Base-by-base conservation (phyloP, 345 rosid genomes). In the Pugionium cornutum region DNA sequence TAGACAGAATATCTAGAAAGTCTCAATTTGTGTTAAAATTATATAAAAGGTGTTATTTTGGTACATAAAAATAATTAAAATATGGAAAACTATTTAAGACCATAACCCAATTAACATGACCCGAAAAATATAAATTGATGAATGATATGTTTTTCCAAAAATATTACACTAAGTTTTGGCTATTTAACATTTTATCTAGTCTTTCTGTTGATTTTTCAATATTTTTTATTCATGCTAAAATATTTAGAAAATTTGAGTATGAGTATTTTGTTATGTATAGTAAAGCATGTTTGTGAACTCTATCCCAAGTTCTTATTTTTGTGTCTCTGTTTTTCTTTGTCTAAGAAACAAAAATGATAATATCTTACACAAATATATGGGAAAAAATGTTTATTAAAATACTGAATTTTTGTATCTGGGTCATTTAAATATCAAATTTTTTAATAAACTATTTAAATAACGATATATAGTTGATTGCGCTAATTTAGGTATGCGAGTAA, bases 1-100 rank as follows among this genome's bases (percentile, higher is more conserved):
- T 70, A 43, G 26, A 29, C 5, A 57, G 44, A 66, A 39, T 44
- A 58, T 66, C 50, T 59, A 46, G 41, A 59, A 50, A 58, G 5
- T 30, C 46, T 18, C 18, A 18, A 18, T 41, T 39, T 61, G 42
- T 47, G 47, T 42, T 39, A 63, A 42, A 60, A 58, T 49, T 39
- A 60, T 35, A 39, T 18, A 48, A 34, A 37, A 2, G 29, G n/a
- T 37, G 1, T 28, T 8, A 0, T 47, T 43, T 45, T 46, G 4
- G 35, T 7, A 6, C 4, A 26, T 10, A 5, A 58, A 9, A 45
- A 4, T 34, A 34, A 44, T 4, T 7, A 45, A 45, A 18, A 25
- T 4, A 2, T 18, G 18, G 18, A 2, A 32, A 34, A 47, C 1
- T 47, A 47, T 37, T 18, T 31, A 39, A 45, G 70, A 54, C 47